Base-by-base conservation (phyloP, 495 filamentous ascomycete species). In the Xeromyces bisporus region DNA sequence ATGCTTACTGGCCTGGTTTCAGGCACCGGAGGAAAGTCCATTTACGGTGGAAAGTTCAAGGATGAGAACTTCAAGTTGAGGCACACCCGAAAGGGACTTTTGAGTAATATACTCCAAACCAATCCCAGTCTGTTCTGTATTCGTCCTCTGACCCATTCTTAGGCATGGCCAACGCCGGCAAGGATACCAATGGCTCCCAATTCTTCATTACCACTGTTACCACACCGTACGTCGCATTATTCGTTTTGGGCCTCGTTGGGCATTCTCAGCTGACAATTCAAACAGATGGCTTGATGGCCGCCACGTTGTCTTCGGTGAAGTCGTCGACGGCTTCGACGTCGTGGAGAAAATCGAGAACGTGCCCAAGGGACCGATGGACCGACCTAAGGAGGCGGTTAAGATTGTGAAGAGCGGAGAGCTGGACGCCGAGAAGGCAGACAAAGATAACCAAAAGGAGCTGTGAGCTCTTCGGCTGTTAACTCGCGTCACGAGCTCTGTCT, bases 51-150 rank as follows among this genome's bases (percentile, higher is more conserved):
- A 40, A 93, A 87, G 64, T 97, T 96, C 60, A 47, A 69, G 31
- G 89, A 97, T 58, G 89, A 97, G 79, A 97, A 96, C 77, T 97
- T 97, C 74, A 97, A 96, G 77, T 70, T 97, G 36, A 92, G 91
- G 72, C 74, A 78, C 60, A 73, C 53, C 56, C 69, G 69, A 48
- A 66, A 68, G 40, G 75, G 75, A 18, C 56, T 67, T 29, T 56
- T 78, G 34, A 75, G 70, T 68, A 71, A 39, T 64, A n/a, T n/a
- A n/a, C 31, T 27, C 13, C 14, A 13, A 21, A 21, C 9, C 20
- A 24, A 7, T 43, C 13, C 7, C 18, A 23, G 10, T 1, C 18
- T 31, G 7, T 31, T 32, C 10, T 34, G 34, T 69, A 73, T 63
- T 53, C 60, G 50, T 70, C 67, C 55, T 61, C 60, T 47, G 64